phyloP scores from a whole-genome alignment of 1,284 basidiomycete species.

The Heterobasidion parviporum region DNA sequence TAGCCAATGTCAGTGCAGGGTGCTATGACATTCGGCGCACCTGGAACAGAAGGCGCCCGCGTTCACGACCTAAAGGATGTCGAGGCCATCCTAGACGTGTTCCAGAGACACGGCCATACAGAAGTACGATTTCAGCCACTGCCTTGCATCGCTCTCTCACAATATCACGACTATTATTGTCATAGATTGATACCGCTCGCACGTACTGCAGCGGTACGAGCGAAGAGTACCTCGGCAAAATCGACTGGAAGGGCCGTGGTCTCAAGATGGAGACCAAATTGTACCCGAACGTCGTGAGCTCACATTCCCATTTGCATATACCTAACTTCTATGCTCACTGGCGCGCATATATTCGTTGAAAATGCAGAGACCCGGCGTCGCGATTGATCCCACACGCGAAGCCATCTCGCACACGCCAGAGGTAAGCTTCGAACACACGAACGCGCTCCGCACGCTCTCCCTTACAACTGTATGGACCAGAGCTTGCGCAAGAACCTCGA shows the following conservation, averaged over 20 bases:
- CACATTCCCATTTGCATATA: not conserved
- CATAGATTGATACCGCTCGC: constrained; percentile 41
- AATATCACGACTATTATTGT: not conserved
- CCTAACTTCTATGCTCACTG: not conserved
- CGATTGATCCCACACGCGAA: not conserved
- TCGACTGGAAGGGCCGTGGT: constrained; percentile 27
- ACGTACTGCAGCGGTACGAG: constrained; percentile 40
- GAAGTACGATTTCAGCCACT: constrained; percentile 22
- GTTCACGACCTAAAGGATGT: constrained; percentile 44
- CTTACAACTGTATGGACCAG: constrained; percentile 6
- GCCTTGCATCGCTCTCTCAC: not conserved
- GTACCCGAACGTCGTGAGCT: constrained; percentile 17
- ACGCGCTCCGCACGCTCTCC: too few species aligned
- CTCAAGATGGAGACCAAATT: constrained; percentile 40
- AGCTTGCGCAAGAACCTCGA: constrained; percentile 36
- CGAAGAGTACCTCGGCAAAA: constrained; percentile 35
- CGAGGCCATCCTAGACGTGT: constrained; percentile 46
- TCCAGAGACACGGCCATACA: constrained; percentile 48
- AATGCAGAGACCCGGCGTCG: constrained; percentile 2
- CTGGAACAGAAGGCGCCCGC: constrained; percentile 28
- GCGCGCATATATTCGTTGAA: not conserved
- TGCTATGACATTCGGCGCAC: constrained; percentile 24
- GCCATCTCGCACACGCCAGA: constrained; percentile 8
- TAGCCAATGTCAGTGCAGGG: constrained; percentile 13
- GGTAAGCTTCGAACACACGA: constrained; percentile 1